Conservation (phyloP, 1,284 basidiomycete species). For the Mycena citricolor region DNA sequence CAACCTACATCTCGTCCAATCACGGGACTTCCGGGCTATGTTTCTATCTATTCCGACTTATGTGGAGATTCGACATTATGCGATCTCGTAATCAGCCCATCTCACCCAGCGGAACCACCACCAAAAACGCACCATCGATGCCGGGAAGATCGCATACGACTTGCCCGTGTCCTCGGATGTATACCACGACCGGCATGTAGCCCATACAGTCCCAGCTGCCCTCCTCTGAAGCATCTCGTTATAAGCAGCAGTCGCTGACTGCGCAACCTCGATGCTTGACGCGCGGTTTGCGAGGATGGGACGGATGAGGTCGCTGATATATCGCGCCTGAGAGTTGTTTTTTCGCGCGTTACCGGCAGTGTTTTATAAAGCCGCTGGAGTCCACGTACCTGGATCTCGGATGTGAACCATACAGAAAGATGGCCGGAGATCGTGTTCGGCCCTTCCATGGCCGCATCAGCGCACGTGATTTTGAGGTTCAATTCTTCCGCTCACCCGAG, state of each 20-base stretch:
- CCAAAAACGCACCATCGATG: constrained; percentile 33
- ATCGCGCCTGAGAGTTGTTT: constrained; percentile 34
- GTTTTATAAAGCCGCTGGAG: neutral
- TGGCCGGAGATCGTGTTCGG: constrained; percentile 6
- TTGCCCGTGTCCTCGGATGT: constrained; percentile 32
- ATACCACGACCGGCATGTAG: constrained; percentile 42
- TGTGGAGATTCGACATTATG: too few species aligned
- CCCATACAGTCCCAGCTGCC: constrained; percentile 37
- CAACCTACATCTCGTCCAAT: too few species aligned
- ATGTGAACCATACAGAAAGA: constrained; percentile 10
- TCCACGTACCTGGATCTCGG: constrained; percentile 12
- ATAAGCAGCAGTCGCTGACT: constrained; percentile 38
- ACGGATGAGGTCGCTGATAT: constrained; percentile 39
- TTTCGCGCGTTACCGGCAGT: too few species aligned
- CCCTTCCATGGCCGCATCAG: neutral
- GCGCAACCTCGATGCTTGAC: constrained; percentile 34
- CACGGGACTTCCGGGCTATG: too few species aligned
- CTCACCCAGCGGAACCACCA: constrained; percentile 33
- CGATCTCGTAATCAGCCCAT: constrained; percentile 9
- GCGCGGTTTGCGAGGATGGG: constrained; percentile 36
- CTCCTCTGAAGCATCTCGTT: constrained; percentile 40
- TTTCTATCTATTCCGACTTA: too few species aligned
- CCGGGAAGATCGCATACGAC: constrained; percentile 39
- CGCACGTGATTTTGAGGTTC: neutral
- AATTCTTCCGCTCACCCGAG: constrained; percentile 28